These are phyloP conservation scores for Dryas integrifolia DNA, from an alignment of 331 rosid genomes.

Conservation along the genomic window DNA sequence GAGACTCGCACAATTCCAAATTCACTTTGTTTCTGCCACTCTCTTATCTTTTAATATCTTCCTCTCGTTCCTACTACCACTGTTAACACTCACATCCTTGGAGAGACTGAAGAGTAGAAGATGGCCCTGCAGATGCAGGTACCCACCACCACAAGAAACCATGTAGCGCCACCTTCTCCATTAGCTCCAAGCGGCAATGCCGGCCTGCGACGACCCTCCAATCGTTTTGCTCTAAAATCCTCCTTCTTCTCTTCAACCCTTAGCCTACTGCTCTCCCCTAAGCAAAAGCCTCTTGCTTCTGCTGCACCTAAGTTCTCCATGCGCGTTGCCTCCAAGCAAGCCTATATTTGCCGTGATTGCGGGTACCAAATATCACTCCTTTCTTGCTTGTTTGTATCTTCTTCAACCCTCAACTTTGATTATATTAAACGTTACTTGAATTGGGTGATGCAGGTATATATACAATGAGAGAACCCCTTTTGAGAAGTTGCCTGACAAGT, in stretches of 20 bases:
- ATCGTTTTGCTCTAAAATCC: constrained; percentile 41
- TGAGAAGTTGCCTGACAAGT: constrained; percentile 71
- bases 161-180: constrained; percentile 14
- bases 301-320: constrained; percentile 59
- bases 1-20: constrained; percentile 15
- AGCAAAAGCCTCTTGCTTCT: constrained; percentile 23
- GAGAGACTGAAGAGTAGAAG: not conserved
- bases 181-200: constrained; percentile 34
- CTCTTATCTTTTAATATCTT: constrained; percentile 31
- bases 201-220: constrained; percentile 33
- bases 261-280: constrained; percentile 31
- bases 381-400: not conserved
- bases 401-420: not conserved
- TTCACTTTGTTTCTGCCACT: not conserved
- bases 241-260: constrained; percentile 49
- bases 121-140: constrained; percentile 56
- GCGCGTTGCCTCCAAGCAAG: constrained; percentile 79
- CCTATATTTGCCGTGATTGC: constrained; percentile 97
- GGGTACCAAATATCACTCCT: constrained; percentile 45
- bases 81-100: not conserved
- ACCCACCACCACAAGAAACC: constrained; percentile 25
- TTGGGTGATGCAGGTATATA: constrained; percentile 57
- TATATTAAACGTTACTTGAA: not conserved
- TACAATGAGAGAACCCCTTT: constrained; percentile 80
- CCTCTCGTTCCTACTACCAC: not conserved